Percentiles rank a stretch among this genome's conserved stretches.
These are phyloP conservation scores for Eragrostis curvula DNA, from an alignment of 176 grass and related monocot species.

Conservation along the genomic window DNA sequence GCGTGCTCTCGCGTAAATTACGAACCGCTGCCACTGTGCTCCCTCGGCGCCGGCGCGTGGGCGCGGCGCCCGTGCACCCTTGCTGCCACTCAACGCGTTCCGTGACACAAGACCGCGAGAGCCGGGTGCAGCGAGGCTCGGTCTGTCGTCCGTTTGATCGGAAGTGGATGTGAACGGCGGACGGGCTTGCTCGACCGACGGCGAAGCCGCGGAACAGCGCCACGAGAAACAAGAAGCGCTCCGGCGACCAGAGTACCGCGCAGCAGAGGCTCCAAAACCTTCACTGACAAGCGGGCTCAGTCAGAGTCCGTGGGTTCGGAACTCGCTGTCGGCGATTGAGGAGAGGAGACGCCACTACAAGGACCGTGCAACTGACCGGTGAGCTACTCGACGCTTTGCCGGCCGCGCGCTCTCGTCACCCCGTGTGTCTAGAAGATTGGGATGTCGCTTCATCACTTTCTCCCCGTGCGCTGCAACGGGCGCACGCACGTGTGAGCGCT, in stretches of 20 bases:
- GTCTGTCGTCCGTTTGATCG: too few relatives aligned
- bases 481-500: slow-evolving; percentile 9
- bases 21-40: background rate
- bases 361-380: slow-evolving; percentile 17
- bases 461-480: background rate
- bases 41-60: background rate
- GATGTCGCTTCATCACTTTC: background rate
- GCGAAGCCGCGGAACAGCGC: slow-evolving; percentile 4
- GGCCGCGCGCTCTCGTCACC: too few relatives aligned
- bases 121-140: background rate
- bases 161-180: too few relatives aligned
- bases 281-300: too few relatives aligned
- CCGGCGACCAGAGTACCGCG: too few relatives aligned
- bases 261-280: too few relatives aligned
- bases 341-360: slow-evolving; percentile 15
- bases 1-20: slow-evolving; percentile 8
- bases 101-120: background rate
- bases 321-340: slow-evolving; percentile 26
- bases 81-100: background rate
- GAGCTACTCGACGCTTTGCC: background rate
- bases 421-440: background rate
- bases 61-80: background rate
- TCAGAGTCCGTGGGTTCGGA: background rate
- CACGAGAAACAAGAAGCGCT: background rate
- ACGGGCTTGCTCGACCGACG: too few relatives aligned